These are phyloP conservation scores for Salix caprea DNA, from an alignment of 345 rosid species.

Conservation along the genomic window DNA sequence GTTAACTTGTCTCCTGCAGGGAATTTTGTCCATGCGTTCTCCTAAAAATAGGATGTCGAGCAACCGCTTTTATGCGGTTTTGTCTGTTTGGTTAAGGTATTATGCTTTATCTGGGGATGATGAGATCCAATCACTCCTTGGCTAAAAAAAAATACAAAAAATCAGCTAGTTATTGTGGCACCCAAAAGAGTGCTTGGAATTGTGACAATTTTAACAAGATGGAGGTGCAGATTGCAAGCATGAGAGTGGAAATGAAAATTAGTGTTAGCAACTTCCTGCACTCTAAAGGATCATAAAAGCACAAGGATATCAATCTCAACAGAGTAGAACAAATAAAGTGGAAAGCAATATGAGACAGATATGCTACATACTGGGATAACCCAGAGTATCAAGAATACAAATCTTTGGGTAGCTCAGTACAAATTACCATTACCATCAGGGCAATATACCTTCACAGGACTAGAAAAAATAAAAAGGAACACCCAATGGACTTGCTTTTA, in stretches of 20 bases:
- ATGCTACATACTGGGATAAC: slow-evolving; percentile 19
- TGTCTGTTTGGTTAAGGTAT: background rate
- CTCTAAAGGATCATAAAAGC: background rate
- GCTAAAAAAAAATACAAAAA: background rate
- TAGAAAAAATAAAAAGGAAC: background rate
- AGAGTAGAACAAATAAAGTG: background rate
- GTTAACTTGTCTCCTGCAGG: background rate
- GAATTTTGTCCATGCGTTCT: background rate
- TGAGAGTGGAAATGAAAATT: background rate
- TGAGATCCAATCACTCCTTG: background rate
- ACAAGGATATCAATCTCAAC: slow-evolving; percentile 10
- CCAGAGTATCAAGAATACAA: slow-evolving; percentile 17
- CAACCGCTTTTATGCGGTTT: background rate
- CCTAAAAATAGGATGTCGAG: background rate
- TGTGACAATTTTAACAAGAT: background rate
- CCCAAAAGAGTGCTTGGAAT: background rate
- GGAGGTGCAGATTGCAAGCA: background rate
- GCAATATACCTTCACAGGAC: slow-evolving; percentile 16
- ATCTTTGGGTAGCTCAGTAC: slow-evolving; percentile 9
- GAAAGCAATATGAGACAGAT: slow-evolving; percentile 5
- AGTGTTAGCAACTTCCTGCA: slow-evolving; percentile 10
- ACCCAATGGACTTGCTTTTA: slow-evolving; percentile 14
- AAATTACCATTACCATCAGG: slow-evolving; percentile 14
- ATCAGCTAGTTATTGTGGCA: background rate
- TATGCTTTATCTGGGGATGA: background rate